These are phyloP conservation scores for Fusarium nelsonii DNA, from an alignment of 2,329 filamentous ascomycete species.

Conservation along the genomic window DNA sequence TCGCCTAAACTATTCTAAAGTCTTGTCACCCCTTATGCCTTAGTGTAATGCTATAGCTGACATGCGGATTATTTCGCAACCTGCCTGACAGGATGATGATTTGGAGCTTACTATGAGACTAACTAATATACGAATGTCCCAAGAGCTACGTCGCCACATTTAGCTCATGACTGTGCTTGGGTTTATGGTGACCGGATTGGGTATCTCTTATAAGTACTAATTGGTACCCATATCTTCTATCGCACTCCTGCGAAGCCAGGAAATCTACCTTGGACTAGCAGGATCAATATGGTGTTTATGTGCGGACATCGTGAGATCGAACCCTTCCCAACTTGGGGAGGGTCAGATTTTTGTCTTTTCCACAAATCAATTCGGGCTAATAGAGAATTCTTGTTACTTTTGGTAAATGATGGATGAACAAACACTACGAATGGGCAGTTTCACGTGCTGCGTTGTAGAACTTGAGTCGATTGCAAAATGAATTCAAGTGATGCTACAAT, in stretches of 20 bases:
- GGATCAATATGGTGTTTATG: neutral
- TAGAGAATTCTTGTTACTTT: neutral
- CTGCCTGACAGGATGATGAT: neutral
- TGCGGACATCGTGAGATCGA: neutral
- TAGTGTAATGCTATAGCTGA: too few species aligned
- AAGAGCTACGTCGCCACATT: neutral
- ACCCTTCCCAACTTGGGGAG: neutral
- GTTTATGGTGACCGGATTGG: neutral
- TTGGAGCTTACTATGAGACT: neutral
- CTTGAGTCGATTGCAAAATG: too few species aligned
- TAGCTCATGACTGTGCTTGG: too few species aligned
- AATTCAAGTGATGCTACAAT: too few species aligned
- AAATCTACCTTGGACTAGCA: neutral
- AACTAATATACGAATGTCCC: neutral
- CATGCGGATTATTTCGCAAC: too few species aligned
- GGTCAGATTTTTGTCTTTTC: conserved; percentile 10
- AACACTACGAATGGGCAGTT: too few species aligned
- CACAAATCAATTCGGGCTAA: neutral
- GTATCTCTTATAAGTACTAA: neutral
- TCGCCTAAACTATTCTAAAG: too few species aligned
- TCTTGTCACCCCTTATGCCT: too few species aligned
- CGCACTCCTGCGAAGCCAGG: neutral
- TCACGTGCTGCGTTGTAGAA: too few species aligned
- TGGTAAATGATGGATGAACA: too few species aligned
- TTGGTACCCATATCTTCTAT: conserved; percentile 4